phyloP scores from a whole-genome alignment of 805 yeast genomes.

The Yamadazyma nakazawae region DNA sequence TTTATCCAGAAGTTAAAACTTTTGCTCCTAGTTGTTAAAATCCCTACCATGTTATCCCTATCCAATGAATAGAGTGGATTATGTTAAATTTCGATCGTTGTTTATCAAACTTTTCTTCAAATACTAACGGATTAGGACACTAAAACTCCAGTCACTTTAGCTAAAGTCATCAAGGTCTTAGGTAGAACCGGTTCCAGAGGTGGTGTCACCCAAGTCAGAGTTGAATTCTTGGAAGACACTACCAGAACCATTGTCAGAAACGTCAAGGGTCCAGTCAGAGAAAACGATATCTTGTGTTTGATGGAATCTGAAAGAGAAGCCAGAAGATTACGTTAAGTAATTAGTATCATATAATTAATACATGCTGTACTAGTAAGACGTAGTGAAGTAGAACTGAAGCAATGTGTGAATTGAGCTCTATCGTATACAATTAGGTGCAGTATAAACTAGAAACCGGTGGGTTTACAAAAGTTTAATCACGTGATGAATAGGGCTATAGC shows the following conservation, averaged over 20 bases:
- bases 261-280: constrained; percentile 51
- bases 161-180: constrained; percentile 98
- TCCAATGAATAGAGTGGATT: no score
- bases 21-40: no score
- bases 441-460: not conserved
- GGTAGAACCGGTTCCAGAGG: constrained; percentile 99
- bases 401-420: not conserved
- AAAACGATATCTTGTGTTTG: constrained; percentile 92
- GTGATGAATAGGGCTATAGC: not conserved
- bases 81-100: not conserved
- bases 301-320: constrained; percentile 99
- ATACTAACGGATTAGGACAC: constrained; percentile 21
- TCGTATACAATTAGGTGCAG: not conserved
- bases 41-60: no score
- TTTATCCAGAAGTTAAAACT: no score
- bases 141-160: constrained; percentile 95
- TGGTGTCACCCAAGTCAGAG: constrained; percentile 64
- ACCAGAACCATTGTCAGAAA: constrained; percentile 50
- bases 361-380: constrained; percentile 6
- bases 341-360: constrained; percentile 7
- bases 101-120: not conserved
- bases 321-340: constrained; percentile 76
- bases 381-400: not conserved
- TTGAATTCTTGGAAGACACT: constrained; percentile 46
- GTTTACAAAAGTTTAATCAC: not conserved